Percentiles rank a stretch among this genome's conserved stretches.
phyloP scores from a whole-genome alignment of 768 basidiomycete species.

The Podaxis pistillaris region DNA sequence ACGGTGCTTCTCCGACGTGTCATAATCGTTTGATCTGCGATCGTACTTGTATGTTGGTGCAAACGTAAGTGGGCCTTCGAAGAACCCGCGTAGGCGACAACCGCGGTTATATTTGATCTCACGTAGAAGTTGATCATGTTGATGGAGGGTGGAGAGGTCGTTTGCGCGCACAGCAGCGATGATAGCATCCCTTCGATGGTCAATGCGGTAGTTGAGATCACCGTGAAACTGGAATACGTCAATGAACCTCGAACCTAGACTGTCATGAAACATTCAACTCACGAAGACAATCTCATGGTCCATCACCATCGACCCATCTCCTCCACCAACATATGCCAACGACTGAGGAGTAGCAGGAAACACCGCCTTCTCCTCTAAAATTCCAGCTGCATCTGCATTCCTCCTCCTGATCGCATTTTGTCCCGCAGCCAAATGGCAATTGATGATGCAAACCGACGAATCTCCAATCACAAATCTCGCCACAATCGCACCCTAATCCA shows the following conservation, averaged over 20 bases:
- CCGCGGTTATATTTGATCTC: conserved; percentile 87
- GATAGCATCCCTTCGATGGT: conserved; percentile 85
- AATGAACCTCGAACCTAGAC: background rate
- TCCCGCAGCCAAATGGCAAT: conserved; percentile 96
- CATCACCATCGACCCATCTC: conserved; percentile 88
- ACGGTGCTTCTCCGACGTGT: conserved; percentile 85
- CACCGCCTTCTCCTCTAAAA: conserved; percentile 78
- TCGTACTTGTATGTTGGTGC: conserved; percentile 96
- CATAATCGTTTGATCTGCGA: conserved; percentile 72
- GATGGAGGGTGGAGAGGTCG: conserved; percentile 60
- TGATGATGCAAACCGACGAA: conserved; percentile 92
- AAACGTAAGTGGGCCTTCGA: conserved; percentile 81
- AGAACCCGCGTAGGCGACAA: conserved; percentile 82
- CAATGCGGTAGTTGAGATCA: conserved; percentile 97
- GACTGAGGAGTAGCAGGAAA: conserved; percentile 58
- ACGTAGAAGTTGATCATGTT: conserved; percentile 87
- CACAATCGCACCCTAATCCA: conserved; percentile 79
- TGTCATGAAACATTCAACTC: conserved; percentile 26
- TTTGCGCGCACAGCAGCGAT: conserved; percentile 65
- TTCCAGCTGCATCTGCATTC: conserved; percentile 84
- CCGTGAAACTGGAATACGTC: conserved; percentile 64
- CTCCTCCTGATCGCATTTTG: conserved; percentile 79
- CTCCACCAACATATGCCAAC: conserved; percentile 80
- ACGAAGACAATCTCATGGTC: conserved; percentile 96
- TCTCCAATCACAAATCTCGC: conserved; percentile 88